Evolutionary conservation across 371 early-diverging fungal genomes (phyloP).

Genomic region (Haplosporangium sp.): DNA sequence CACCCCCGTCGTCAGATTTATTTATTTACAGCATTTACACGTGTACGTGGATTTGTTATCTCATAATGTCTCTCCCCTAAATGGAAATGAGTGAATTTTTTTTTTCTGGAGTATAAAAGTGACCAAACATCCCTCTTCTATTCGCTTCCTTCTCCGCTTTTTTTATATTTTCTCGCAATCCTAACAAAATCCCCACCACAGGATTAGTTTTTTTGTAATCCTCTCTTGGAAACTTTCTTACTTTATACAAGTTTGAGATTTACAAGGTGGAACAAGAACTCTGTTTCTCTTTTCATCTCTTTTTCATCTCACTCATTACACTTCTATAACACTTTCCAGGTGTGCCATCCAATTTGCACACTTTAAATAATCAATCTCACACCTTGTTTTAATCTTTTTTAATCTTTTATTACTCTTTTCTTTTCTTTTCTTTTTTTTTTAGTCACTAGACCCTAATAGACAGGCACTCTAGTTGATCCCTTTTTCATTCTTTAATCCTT

Average conservation of each 20-base stretch:
- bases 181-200: constrained; percentile 6
- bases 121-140: not conserved
- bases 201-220: constrained; percentile 17
- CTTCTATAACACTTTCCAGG: not conserved
- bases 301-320: not conserved
- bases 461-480: constrained; percentile 53
- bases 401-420: too few species aligned
- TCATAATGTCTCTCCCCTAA: not conserved
- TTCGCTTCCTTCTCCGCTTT: constrained; percentile 2
- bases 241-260: constrained; percentile 8
- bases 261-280: constrained; percentile 19
- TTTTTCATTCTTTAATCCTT: constrained; percentile 10
- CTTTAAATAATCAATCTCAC: too few species aligned
- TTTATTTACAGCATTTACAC: not conserved
- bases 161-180: not conserved
- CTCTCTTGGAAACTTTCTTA: constrained; percentile 19
- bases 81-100: not conserved
- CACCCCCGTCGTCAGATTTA: too few species aligned
- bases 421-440: not conserved
- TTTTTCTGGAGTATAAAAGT: not conserved
- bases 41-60: not conserved
- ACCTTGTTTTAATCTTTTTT: too few species aligned
- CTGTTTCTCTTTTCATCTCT: not conserved
- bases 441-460: constrained; percentile 52
- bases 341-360: too few species aligned